Evolutionary conservation across 176 grass and related monocot genomes (phyloP).

Genomic region (Carex pumila): DNA sequence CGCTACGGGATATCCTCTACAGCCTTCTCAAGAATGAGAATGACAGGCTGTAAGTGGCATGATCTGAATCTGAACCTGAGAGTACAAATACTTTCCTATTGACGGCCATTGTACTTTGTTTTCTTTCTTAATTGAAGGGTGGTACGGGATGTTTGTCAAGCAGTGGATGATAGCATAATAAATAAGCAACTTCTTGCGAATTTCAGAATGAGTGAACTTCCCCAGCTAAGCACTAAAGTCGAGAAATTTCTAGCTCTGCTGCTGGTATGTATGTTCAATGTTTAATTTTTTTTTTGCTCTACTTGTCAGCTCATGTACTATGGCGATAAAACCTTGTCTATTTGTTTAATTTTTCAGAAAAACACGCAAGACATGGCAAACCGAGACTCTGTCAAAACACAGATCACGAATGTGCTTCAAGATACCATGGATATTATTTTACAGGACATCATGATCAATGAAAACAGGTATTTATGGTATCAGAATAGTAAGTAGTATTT

Average conservation of each 20-base stretch:
- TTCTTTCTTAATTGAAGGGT: constrained; percentile 31
- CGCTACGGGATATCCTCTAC: constrained; percentile 43
- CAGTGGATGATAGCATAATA: constrained; percentile 21
- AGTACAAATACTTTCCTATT: not conserved
- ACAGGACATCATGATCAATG: constrained; percentile 66
- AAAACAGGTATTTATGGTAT: constrained; percentile 33
- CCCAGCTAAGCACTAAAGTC: constrained; percentile 65
- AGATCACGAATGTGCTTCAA: constrained; percentile 80
- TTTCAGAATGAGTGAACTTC: constrained; percentile 69
- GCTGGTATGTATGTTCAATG: constrained; percentile 60
- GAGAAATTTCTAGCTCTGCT: constrained; percentile 61
- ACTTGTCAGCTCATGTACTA: not conserved
- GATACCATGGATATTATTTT: constrained; percentile 94
- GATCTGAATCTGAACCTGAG: not conserved
- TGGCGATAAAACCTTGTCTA: not conserved
- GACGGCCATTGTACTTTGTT: constrained; percentile 14
- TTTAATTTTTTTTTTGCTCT: not conserved
- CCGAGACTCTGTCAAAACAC: constrained; percentile 37
- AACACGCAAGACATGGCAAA: constrained; percentile 24
- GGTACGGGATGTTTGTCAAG: constrained; percentile 23
- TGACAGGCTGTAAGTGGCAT: constrained; percentile 45
- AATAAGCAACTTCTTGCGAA: constrained; percentile 25
- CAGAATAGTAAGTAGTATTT: not conserved
- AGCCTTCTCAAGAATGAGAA: constrained; percentile 34
- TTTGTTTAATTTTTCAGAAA: constrained; percentile 35